phyloP scores from a whole-genome alignment of 208 protist species.

The Sergeia podlipaevii region DNA sequence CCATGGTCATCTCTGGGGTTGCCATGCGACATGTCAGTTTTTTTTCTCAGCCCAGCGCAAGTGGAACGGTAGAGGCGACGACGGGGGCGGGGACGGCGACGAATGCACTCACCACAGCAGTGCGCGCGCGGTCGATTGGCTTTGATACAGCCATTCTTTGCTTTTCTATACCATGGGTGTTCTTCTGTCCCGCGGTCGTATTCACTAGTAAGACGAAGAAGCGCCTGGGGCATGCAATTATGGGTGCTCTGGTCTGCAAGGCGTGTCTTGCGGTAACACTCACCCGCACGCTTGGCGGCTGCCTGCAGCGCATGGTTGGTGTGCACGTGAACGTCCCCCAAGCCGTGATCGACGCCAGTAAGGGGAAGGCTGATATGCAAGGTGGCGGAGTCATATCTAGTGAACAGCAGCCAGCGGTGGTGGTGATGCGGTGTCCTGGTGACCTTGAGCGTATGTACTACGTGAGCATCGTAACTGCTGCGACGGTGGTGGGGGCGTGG shows the following conservation, averaged over 20 bases:
- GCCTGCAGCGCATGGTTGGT: conserved; percentile 16
- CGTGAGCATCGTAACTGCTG: conserved; percentile 3
- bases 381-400: neutral
- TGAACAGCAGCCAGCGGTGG: conserved; percentile 14
- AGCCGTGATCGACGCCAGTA: neutral
- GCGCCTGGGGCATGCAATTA: conserved; percentile 15
- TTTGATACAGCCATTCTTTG: conserved; percentile 19
- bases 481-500: conserved; percentile 12
- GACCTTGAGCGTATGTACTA: conserved; percentile 26
- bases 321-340: conserved; percentile 12
- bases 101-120: too few species aligned
- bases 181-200: conserved; percentile 14
- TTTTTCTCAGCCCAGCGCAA: neutral
- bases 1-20: conserved; percentile 15
- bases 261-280: conserved; percentile 27
- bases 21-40: conserved; percentile 9
- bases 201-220: conserved; percentile 3
- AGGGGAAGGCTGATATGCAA: too few species aligned
- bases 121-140: neutral
- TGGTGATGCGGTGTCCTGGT: too few species aligned
- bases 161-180: conserved; percentile 24
- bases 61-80: neutral
- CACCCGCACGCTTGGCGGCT: conserved; percentile 17
- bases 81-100: conserved; percentile 1
- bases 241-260: conserved; percentile 19